A percentile compares a stretch with the other conserved stretches of the same genome.
Evolutionary conservation across 1,139 yeast species (phyloP).

Genomic region (Meyerozyma elateridarum): DNA sequence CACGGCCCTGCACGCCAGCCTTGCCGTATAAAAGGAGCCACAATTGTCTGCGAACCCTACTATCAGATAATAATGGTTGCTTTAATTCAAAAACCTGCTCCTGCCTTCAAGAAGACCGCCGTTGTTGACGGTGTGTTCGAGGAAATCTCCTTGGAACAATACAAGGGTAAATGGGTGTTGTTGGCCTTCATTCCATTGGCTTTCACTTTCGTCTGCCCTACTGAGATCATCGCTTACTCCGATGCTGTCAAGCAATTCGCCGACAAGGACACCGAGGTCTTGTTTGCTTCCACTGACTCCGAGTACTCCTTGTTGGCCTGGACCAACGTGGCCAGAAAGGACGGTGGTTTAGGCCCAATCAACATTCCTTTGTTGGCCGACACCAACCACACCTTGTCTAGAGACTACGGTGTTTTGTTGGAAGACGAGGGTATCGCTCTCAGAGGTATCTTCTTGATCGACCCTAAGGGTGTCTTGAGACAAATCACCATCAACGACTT

Average conservation of each 20-base stretch:
- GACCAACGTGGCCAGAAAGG: constrained; percentile 95
- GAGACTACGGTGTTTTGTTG: constrained; percentile 93
- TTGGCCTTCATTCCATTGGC: constrained; percentile 98
- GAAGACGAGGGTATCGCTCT: constrained; percentile 95
- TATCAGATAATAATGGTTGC: constrained; percentile 69
- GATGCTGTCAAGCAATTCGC: constrained; percentile 88
- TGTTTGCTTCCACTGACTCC: constrained; percentile 97
- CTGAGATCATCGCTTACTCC: constrained; percentile 97
- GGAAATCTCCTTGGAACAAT: constrained; percentile 88
- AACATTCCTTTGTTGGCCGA: constrained; percentile 93
- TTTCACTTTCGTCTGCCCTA: constrained; percentile 98
- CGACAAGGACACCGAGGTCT: constrained; percentile 81
- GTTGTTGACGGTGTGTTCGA: constrained; percentile 94
- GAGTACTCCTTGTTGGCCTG: constrained; percentile 96
- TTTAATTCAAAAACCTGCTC: constrained; percentile 90
- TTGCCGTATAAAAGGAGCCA: too few relatives aligned
- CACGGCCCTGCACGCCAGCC: too few relatives aligned
- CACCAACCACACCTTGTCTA: constrained; percentile 91
- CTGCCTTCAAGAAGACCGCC: constrained; percentile 92
- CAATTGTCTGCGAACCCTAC: too few relatives aligned
- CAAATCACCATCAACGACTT: constrained; percentile 96
- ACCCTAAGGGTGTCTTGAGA: constrained; percentile 91
- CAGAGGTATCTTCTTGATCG: constrained; percentile 96
- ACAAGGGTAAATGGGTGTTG: constrained; percentile 96
- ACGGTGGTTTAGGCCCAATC: constrained; percentile 96